Conservation (phyloP, 2,329 filamentous ascomycete genomes). For the Chaetomiaceae sp. region DNA sequence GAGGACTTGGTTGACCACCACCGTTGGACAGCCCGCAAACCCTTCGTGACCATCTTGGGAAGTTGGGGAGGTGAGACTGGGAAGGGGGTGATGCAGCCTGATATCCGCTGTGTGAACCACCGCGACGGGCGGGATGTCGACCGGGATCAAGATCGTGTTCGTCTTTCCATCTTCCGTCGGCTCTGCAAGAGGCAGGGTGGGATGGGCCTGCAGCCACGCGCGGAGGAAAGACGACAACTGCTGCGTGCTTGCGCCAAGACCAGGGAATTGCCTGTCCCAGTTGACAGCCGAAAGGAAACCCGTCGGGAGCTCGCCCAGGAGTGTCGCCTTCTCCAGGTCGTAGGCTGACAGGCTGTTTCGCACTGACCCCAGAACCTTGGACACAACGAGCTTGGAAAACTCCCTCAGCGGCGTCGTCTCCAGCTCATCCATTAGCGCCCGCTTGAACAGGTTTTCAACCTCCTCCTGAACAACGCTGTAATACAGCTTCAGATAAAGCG, state of each 20-base stretch:
- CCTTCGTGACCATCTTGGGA: slow-evolving; percentile 26
- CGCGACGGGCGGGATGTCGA: slow-evolving; percentile 79
- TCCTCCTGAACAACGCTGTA: slow-evolving; percentile 77
- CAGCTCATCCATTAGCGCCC: slow-evolving; percentile 40
- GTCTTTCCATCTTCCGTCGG: slow-evolving; percentile 28
- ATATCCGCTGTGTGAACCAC: slow-evolving; percentile 78
- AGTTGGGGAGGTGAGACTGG: slow-evolving; percentile 27
- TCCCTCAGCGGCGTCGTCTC: slow-evolving; percentile 38
- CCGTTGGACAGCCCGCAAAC: slow-evolving; percentile 40
- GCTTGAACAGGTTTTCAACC: slow-evolving; percentile 49
- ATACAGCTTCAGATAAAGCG: slow-evolving; percentile 64
- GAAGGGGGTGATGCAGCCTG: slow-evolving; percentile 42
- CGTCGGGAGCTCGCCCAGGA: slow-evolving; percentile 50
- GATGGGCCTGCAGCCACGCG: slow-evolving; percentile 36
- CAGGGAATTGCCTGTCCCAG: slow-evolving; percentile 49
- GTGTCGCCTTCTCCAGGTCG: slow-evolving; percentile 53
- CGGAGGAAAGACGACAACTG: slow-evolving; percentile 34
- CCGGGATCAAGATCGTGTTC: slow-evolving; percentile 73
- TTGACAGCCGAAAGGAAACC: slow-evolving; percentile 41
- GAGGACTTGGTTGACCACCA: slow-evolving; percentile 61
- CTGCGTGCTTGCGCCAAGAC: slow-evolving; percentile 36
- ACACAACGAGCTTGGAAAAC: slow-evolving; percentile 45
- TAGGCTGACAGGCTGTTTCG: slow-evolving; percentile 41
- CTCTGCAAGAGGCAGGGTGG: slow-evolving; percentile 31
- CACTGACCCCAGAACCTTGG: slow-evolving; percentile 42